A percentile compares a stretch with the other conserved stretches of the same genome.
Evolutionary conservation across 75 land plant genomes (phyloP).

Genomic region (Ceratopteris richardii): DNA sequence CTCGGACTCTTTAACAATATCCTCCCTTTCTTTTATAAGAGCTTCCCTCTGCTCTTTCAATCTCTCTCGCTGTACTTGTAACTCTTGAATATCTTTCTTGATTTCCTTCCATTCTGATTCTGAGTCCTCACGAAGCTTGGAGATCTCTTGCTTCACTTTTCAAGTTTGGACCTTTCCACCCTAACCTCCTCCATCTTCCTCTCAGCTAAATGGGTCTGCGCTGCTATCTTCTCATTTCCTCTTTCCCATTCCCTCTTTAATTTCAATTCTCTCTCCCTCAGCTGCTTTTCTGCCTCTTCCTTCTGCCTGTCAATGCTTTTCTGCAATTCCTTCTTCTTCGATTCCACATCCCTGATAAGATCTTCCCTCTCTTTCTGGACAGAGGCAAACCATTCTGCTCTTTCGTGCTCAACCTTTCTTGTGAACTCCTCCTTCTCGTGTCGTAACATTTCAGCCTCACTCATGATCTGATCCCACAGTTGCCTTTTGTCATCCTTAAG

Average conservation of each 20-base stretch:
- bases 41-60: slow-evolving; percentile 57
- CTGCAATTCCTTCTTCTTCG: slow-evolving; percentile 52
- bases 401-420: slow-evolving; percentile 49
- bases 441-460: slow-evolving; percentile 41
- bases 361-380: slow-evolving; percentile 48
- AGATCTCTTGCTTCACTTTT: slow-evolving; percentile 44
- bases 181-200: slow-evolving; percentile 49
- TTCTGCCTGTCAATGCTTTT: slow-evolving; percentile 32
- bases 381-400: slow-evolving; percentile 31
- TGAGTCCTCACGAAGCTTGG: slow-evolving; percentile 27
- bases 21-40: slow-evolving; percentile 40
- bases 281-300: slow-evolving; percentile 43
- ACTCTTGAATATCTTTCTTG: slow-evolving; percentile 64
- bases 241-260: slow-evolving; percentile 39
- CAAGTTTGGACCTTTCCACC: slow-evolving; percentile 34
- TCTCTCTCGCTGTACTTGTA: slow-evolving; percentile 51
- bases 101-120: slow-evolving; percentile 54
- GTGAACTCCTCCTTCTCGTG: slow-evolving; percentile 51
- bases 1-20: slow-evolving; percentile 43
- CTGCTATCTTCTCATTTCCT: slow-evolving; percentile 30
- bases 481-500: slow-evolving; percentile 40
- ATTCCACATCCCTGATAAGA: slow-evolving; percentile 48
- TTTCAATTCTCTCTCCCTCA: slow-evolving; percentile 30
- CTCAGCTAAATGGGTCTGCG: slow-evolving; percentile 22
- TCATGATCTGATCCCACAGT: slow-evolving; percentile 28